Evolutionary conservation across 345 rosid genomes (phyloP), one percentile per base, ranked within the genome.

Genomic region (Leavenworthia alabamica): DNA sequence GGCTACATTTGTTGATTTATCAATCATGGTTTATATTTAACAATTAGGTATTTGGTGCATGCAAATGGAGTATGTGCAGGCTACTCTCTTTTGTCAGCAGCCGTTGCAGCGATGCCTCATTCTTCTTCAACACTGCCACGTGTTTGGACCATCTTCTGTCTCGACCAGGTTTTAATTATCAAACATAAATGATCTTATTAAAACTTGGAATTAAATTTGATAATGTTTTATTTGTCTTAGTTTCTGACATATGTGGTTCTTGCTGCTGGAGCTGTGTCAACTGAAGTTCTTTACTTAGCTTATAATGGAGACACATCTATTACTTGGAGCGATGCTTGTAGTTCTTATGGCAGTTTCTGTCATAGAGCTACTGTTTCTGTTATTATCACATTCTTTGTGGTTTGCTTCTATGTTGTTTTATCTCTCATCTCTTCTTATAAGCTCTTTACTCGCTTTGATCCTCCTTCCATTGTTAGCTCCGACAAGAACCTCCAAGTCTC

Each of bases 61-160:
- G 96, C 86, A 7, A 93, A 93, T 77, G 97, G 99, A 35, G 85
- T 93, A 57, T 89, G 99, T 74, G 99, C 99, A 1, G 97, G 91
- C 8, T 93, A 89, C 70, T 89, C 99, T 24, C 89, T 93, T 64
- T 74, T 93, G 17, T 84, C 99, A 29, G 96, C 99, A 22, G 68
- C 83, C 28, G 54, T 86, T 17, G 66, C 79, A 51, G 94, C 89
- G 47, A 72, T 89, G 84, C 85, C 94, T 68, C 80, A 88, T 16
- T 79, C 93, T 11, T 58, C 78, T 48, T 57, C 78, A 33, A 79
- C 91, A 60, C 78, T 76, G 81, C 59, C 83, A 56, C 79, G 80
- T 65, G 96, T 91, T 12, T 89, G 96, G 97, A 83, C 91, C 44
- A 81, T 93, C 78, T 93, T 93, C 83, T 52, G 84, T 69, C 83